Evolutionary conservation across 306 rosid species (phyloP), one percentile per base, ranked within the genome.

Genomic region (Fragaria vesca): DNA sequence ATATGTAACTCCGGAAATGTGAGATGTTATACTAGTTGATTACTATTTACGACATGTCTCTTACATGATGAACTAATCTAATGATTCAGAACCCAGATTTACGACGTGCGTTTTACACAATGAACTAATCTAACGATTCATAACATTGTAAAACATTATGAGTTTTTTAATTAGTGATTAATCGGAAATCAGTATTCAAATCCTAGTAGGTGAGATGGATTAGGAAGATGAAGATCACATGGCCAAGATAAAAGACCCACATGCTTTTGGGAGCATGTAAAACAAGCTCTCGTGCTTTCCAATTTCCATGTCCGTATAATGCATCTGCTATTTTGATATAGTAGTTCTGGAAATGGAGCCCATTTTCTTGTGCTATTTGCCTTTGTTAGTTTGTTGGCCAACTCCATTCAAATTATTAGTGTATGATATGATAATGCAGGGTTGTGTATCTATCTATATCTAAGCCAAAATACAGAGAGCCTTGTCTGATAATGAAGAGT

Each of bases 221-320:
- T 17, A 57, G 75, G 73, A 57, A 43, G 15, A 68, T 46, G 55
- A 79, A 10, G 45, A 79, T 71, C 72, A 72, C 55, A 40, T 61
- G 38, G 55, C 17, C 54, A 46, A 45, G 47, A 75, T 62, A 40
- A 28, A 43, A 43, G 47, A 74, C 13, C 30, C 78, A 74, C 70
- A 17, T 43, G 57, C 43, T 61, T 45, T 21, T 15, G 18, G 18
- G 62, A 74, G 8, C 78, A 61, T 45, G 60, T 74, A 61, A 74
- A 74, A 61, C 52, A 51, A 30, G 72, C 5, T 46, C 71, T 62
- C 78, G 9, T 75, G 78, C 70, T 32, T 32, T 30, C 32, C 32
- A 1, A 30, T 42, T 73, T 73, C 42, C 66, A 51, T 52, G 5
- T 11, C 34, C 50, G 16, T 52, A 16, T 32, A 17, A 32, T 71